phyloP scores from a whole-genome alignment of 441 rosid species.

The Gossypium davidsonii region DNA sequence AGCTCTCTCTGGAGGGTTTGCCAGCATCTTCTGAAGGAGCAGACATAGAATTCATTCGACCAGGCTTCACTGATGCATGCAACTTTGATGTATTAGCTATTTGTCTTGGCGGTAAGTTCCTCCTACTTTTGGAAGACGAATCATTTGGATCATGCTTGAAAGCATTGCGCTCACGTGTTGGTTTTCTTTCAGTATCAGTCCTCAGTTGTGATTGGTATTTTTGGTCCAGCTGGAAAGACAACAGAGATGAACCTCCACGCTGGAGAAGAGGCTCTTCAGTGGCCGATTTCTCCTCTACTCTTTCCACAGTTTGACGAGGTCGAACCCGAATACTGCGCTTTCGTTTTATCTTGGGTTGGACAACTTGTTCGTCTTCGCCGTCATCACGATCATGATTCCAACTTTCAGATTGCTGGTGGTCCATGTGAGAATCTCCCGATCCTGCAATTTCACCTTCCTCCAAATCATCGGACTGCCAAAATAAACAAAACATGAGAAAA shows the following conservation, averaged over 20 bases:
- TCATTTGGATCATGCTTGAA: conserved; percentile 68
- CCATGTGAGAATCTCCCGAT: conserved; percentile 92
- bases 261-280: conserved; percentile 42
- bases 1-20: conserved; percentile 54
- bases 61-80: conserved; percentile 60
- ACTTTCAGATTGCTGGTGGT: conserved; percentile 91
- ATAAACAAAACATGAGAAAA: conserved; percentile 22
- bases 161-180: conserved; percentile 37
- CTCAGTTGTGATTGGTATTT: conserved; percentile 62
- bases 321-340: conserved; percentile 91
- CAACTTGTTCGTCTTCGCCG: conserved; percentile 96
- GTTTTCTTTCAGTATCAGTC: conserved; percentile 44
- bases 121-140: conserved; percentile 47
- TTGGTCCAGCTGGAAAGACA: conserved; percentile 49
- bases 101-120: conserved; percentile 64
- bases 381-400: conserved; percentile 94
- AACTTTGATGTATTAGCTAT: conserved; percentile 62
- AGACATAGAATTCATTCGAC: conserved; percentile 49
- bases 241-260: conserved; percentile 43
- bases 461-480: conserved; percentile 72
- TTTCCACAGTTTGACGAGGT: conserved; percentile 76
- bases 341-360: conserved; percentile 92
- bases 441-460: conserved; percentile 99
- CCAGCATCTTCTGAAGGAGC: conserved; percentile 50
- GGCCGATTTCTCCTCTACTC: conserved; percentile 48